Evolutionary conservation across 768 basidiomycete genomes (phyloP), one percentile per base, ranked within the genome.

Genomic region (Lepiota subincarnata): DNA sequence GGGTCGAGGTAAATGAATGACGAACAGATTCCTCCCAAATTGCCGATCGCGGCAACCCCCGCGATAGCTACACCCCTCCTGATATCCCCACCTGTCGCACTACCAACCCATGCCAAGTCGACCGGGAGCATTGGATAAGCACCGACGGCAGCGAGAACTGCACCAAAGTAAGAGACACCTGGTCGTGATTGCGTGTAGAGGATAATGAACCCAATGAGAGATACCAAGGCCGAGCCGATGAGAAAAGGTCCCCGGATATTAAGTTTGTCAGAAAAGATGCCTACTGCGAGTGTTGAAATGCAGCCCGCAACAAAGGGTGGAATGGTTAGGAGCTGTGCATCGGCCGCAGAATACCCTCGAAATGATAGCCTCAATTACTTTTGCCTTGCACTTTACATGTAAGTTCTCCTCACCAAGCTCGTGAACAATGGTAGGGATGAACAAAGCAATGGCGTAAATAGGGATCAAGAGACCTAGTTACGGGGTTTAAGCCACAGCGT

Each of bases 41-140:
- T 84, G 18, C 78, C 81, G 7, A 78, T 38, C 22, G 79, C 79
- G 47, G 78, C 74, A n/a, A 83, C 73, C 69, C 79, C 72, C 4
- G 77, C 83, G 31, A 83, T 55, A 11, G 73, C 70, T 10, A 82
- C 67, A 54, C 58, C 59, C 38, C 55, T 55, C 16, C 79, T 77
- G 45, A 78, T 55, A 59, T 81, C 80, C 18, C 83, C 80, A 19
- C 82, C 82, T 0, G 78, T 74, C 48, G 81, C 80, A 7, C 77
- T 76, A 2, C 75, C 72, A 1, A 70, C 75, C 83, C 83, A 85
- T 35, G 81, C 79, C 1, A 84, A 62, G 20, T 63, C 61, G n/a
- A 81, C 60, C 1, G 73, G 67, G 47, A 82, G 70, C 6, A 73
- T 75, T 0, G 83, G 79, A 57, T 68, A 83, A 5, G 80, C 75